Base-by-base conservation (phyloP, 805 yeast genomes). In the Maudiozyma pseudohumilis region DNA sequence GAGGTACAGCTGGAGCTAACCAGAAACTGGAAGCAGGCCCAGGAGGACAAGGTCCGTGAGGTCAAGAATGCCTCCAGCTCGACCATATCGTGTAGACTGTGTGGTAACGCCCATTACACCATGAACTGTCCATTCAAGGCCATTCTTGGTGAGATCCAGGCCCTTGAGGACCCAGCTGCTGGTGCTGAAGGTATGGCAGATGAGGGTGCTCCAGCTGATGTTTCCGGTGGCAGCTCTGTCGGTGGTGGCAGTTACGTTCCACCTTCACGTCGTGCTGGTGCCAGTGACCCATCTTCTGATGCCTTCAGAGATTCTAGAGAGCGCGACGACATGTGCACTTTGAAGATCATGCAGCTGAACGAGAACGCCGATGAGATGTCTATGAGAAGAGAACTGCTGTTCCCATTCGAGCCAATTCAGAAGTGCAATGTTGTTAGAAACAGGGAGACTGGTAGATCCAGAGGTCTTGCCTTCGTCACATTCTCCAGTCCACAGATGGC, bases 61-160 rank as follows among this genome's bases (percentile, higher is more conserved):
- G 67, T 64, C 36, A 59, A 63, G 38, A 52, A 44, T 23, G 69
- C 61, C 55, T 64, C 61, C 53, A 64, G 65, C 59, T 62, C 62
- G 59, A 65, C 66, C 46, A 63, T 77, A 47, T 66, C 64, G 51
- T 92, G 98, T 75, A 84, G 96, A 74, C 67, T 73, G 39, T 92
- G 99, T 80, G 83, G 82, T 43, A 96, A 95, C 57, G 81, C 77
- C 49, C 99, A 92, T 71, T 84, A 79, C 74, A 83, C 96, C 29
- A 68, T 86, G 61, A 80, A 81, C 67, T 92, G 99, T 82, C 98
- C 98, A 46, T 86, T 76, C 74, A 88, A 83, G 68, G 94, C 81
- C 53, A 82, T 92, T 27, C 69, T 89, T 59, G 84, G 66, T 33
- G 68, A 69, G 37, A 62, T 66, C 27, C 65, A 69, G 25, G 68